Base-by-base conservation (phyloP, 2,329 filamentous ascomycete species). In the Beauveria australis region DNA sequence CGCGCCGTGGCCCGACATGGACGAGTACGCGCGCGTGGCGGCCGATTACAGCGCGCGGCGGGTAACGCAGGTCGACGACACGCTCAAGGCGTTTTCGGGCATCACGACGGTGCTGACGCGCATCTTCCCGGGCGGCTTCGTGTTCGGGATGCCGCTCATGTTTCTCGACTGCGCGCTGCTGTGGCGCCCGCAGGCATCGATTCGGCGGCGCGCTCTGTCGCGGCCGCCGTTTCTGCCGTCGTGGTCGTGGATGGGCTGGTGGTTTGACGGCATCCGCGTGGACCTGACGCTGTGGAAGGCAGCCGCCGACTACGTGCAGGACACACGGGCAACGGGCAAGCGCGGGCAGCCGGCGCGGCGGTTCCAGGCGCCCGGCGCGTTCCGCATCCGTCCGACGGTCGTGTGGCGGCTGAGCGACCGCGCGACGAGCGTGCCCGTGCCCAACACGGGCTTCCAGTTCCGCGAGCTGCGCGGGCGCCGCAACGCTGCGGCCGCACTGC, bases 241-340 rank as follows among this genome's bases (percentile, higher is more conserved):
- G 4, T 79, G 76, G 76, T 76, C 75, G 33, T 79, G 76, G 76
- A 75, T 79, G 72, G 76, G 76, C 24, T 79, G 76, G 76, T 77
- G 75, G 72, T 77, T 76, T 60, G 76, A 78, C 60, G 74, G 72
- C 30, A 69, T 78, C 16, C 71, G 76, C 6, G 73, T 75, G 16
- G 76, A 78, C 58, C 63, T 78, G 60, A 69, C 67, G 6, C 67
- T 78, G 12, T 78, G 76, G 76, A 71, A 72, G 53, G 75, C 75
- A 1, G 73, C 75, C 1, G 74, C 74, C 9, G 76, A 78, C 64
- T 78, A 78, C 57, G 71, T 78, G 10, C 73, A 76, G 62, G 72
- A 75, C 30, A 69, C 73, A 7, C 68, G 66, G 10, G n/a, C 41
- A 8, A 63, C 68, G 1, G 65, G 65, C 5, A 73, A 71, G 52